These are phyloP conservation scores for Irpex rosettiformis DNA, from an alignment of 1,284 basidiomycete genomes.

Conservation along the genomic window DNA sequence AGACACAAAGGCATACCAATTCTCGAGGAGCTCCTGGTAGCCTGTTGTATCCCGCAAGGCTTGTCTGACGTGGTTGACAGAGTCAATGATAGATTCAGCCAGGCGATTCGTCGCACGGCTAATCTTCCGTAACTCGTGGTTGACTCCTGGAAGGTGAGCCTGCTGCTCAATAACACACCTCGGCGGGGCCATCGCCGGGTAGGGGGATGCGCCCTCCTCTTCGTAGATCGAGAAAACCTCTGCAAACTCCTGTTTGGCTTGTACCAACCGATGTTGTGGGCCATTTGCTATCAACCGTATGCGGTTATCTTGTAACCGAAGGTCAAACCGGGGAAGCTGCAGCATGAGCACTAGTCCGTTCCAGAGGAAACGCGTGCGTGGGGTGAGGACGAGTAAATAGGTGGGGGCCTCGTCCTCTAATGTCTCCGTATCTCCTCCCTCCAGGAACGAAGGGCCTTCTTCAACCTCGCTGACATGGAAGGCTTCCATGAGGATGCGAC, in stretches of 20 bases:
- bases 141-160: constrained; percentile 89
- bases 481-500: constrained; percentile 80
- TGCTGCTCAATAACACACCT: constrained; percentile 80
- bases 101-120: constrained; percentile 85
- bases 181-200: constrained; percentile 41
- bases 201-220: constrained; percentile 55
- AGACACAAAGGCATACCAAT: constrained; percentile 97
- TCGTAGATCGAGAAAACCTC: constrained; percentile 61
- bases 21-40: constrained; percentile 88
- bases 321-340: constrained; percentile 66
- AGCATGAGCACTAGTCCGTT: constrained; percentile 84
- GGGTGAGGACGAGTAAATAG: constrained; percentile 88
- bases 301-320: constrained; percentile 81
- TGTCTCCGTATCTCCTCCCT: constrained; percentile 44
- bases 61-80: constrained; percentile 78
- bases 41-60: constrained; percentile 61
- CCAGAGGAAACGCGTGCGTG: constrained; percentile 90
- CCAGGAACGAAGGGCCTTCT: constrained; percentile 54
- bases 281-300: constrained; percentile 89
- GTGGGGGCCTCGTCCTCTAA: constrained; percentile 53
- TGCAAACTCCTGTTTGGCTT: constrained; percentile 79
- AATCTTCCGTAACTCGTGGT: constrained; percentile 90
- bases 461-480: constrained; percentile 72
- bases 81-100: constrained; percentile 91
- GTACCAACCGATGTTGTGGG: constrained; percentile 68